These are phyloP conservation scores for Lepiota venenata DNA, from an alignment of 768 basidiomycete species.

Conservation along the genomic window DNA sequence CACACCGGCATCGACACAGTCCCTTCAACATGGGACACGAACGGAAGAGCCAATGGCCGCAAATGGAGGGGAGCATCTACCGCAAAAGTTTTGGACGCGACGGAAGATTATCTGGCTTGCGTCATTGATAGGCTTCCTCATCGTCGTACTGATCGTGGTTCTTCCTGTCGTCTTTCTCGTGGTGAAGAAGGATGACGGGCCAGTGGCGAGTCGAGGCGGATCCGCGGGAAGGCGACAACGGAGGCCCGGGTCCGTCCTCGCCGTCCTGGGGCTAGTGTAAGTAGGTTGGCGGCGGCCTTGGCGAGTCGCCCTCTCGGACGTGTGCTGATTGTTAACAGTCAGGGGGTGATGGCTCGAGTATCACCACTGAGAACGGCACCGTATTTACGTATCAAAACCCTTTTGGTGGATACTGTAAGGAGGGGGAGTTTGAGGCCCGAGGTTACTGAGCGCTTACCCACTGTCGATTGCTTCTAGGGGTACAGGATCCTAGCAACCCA, in stretches of 20 bases:
- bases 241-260: constrained; percentile 12
- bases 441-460: background rate
- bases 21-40: background rate
- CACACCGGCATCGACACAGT: background rate
- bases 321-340: constrained; percentile 16
- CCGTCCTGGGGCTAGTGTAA: constrained; percentile 18
- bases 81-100: constrained; percentile 8
- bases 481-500: constrained; percentile 57
- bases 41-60: background rate
- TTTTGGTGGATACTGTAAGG: constrained; percentile 64
- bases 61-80: constrained; percentile 11
- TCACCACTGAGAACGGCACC: constrained; percentile 60
- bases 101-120: constrained; percentile 15
- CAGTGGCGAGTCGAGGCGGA: constrained; percentile 2
- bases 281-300: background rate
- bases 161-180: constrained; percentile 32
- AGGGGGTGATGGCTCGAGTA: constrained; percentile 61
- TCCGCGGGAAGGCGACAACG: constrained; percentile 2
- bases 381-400: constrained; percentile 68
- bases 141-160: constrained; percentile 27
- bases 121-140: constrained; percentile 16
- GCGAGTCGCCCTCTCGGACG: background rate
- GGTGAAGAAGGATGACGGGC: constrained; percentile 21
- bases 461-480: constrained; percentile 35
- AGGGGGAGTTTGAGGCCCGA: background rate